These are phyloP conservation scores for Trichopus zeylanicus DNA, from an alignment of 116 monocot genomes.

Conservation along the genomic window DNA sequence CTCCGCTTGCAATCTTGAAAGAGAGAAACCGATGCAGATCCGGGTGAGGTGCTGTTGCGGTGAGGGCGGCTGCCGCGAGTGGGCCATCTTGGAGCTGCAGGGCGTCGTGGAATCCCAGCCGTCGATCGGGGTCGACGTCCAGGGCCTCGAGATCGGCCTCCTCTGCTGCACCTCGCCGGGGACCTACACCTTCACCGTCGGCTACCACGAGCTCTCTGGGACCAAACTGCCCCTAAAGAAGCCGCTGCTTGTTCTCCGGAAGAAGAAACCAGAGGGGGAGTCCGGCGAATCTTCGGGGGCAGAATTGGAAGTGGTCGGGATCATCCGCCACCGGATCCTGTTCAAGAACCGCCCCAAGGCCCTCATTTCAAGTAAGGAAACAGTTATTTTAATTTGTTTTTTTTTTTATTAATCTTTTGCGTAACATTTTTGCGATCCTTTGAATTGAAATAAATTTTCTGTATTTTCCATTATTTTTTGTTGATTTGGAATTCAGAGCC, in stretches of 20 bases:
- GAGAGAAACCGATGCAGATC: conserved; percentile 55
- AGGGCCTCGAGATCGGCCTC: conserved; percentile 60
- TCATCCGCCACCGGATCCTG: conserved; percentile 75
- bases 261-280: conserved; percentile 13
- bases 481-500: conserved; percentile 13
- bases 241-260: conserved; percentile 66
- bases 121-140: conserved; percentile 29
- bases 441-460: neutral
- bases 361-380: conserved; percentile 67
- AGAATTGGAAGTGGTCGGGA: conserved; percentile 70
- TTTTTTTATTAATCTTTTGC: neutral
- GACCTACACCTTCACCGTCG: conserved; percentile 72
- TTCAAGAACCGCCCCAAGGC: conserved; percentile 88
- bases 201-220: conserved; percentile 88
- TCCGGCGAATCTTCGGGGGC: conserved; percentile 1
- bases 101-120: conserved; percentile 73
- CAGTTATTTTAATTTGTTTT: too few species aligned
- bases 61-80: conserved; percentile 52
- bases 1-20: neutral
- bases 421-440: neutral
- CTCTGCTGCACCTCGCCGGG: conserved; percentile 67
- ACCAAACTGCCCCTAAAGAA: conserved; percentile 72
- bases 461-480: neutral
- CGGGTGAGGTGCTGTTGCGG: conserved; percentile 62
- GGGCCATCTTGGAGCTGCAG: conserved; percentile 92